Conservation (phyloP, 352 stramenopile species). For the Elongisporangium anandrum region DNA sequence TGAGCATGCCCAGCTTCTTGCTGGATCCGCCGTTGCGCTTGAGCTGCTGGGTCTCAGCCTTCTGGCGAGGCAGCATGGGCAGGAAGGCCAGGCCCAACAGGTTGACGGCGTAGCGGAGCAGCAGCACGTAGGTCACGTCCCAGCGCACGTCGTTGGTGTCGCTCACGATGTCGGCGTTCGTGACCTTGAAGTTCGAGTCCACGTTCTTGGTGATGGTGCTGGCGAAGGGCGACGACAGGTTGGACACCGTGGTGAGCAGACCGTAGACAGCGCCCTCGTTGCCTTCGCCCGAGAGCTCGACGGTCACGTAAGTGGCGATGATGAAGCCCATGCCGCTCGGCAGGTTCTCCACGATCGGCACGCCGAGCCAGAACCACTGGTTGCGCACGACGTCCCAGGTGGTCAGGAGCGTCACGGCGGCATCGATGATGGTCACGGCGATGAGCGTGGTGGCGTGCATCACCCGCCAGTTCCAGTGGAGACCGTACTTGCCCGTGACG, state of each 20-base stretch:
- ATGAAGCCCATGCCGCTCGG: conserved; percentile 30
- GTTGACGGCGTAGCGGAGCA: conserved; percentile 39
- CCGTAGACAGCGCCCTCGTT: conserved; percentile 39
- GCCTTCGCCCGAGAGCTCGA: conserved; percentile 38
- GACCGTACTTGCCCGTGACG: conserved; percentile 25
- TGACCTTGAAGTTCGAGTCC: conserved; percentile 28
- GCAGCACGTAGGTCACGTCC: conserved; percentile 35
- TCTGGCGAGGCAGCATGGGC: conserved; percentile 37
- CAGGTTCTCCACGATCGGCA: conserved; percentile 25
- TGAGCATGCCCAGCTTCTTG: conserved; percentile 27
- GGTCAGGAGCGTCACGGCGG: conserved; percentile 21
- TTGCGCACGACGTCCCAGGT: conserved; percentile 36
- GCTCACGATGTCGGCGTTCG: conserved; percentile 28
- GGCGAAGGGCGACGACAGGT: conserved; percentile 32
- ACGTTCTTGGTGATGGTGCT: conserved; percentile 37
- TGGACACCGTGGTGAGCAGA: conserved; percentile 34
- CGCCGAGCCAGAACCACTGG: conserved; percentile 43
- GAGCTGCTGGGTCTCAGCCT: conserved; percentile 36
- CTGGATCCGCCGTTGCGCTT: conserved; percentile 32
- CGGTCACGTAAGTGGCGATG: conserved; percentile 31
- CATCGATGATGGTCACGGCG: conserved; percentile 21
- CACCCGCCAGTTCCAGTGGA: conserved; percentile 34
- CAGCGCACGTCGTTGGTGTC: conserved; percentile 30
- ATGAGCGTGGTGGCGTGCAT: conserved; percentile 25
- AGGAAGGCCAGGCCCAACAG: conserved; percentile 25